phyloP scores from a whole-genome alignment of 129 eudicot genomes.

The Apium graveolens region DNA sequence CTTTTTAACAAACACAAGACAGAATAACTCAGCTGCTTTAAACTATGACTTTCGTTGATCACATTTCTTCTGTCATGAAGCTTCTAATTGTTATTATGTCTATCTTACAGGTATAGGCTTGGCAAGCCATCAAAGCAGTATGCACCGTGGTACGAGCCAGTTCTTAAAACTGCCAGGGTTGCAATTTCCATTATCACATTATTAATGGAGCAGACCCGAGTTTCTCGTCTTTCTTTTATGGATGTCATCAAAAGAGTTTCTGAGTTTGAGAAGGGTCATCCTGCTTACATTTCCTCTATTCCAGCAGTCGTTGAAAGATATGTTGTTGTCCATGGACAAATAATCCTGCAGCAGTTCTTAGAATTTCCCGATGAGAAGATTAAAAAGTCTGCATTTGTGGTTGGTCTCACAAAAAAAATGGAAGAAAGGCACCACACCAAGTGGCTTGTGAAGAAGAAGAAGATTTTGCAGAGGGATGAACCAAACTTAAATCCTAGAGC shows the following conservation, averaged over 20 bases:
- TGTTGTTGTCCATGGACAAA: conserved; percentile 91
- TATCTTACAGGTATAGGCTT: conserved; percentile 75
- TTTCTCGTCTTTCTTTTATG: conserved; percentile 61
- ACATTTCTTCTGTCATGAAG: background rate
- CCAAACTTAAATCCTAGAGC: conserved; percentile 38
- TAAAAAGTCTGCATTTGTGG: conserved; percentile 63
- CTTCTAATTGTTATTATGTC: background rate
- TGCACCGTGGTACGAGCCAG: conserved; percentile 86
- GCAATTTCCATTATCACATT: conserved; percentile 67
- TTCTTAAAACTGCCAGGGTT: conserved; percentile 82
- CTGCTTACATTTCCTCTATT: conserved; percentile 73
- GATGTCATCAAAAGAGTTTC: conserved; percentile 75
- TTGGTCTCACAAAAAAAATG: conserved; percentile 72
- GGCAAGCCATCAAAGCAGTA: conserved; percentile 96
- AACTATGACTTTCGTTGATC: background rate
- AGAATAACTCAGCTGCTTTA: background rate
- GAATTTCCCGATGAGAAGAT: conserved; percentile 80
- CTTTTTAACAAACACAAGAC: background rate
- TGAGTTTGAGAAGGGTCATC: conserved; percentile 60
- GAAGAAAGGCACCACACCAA: conserved; percentile 84
- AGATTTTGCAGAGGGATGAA: conserved; percentile 30
- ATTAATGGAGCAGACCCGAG: conserved; percentile 85
- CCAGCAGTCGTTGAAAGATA: conserved; percentile 60
- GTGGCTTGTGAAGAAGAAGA: conserved; percentile 87
- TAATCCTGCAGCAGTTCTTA: conserved; percentile 76